Base-by-base conservation (phyloP, 139 green algal genomes). In the Picochlorum sp. region DNA sequence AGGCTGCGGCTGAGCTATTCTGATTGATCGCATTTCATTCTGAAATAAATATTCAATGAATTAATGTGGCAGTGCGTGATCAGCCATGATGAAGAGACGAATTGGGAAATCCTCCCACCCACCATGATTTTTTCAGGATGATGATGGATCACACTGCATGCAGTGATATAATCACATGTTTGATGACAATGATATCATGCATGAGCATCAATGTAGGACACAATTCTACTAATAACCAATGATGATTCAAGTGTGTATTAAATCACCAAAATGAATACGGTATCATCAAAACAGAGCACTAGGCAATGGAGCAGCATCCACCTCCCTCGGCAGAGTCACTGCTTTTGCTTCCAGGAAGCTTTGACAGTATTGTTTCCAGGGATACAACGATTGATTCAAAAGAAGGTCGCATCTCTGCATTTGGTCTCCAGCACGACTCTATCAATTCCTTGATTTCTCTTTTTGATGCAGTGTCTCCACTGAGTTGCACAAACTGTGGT, bases 381-480 rank as follows among this genome's bases (percentile, higher is more conserved):
- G 15, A 24, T 38, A 28, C 51, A 20, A 58, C 34, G 14, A 66
- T 55, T 13, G 52, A 23, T 45, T 66, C 61, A 66, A 66, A 66
- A 41, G 61, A 44, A 14, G 61, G 61, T 24, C 61, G 16, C 34
- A 49, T n/a, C 34, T 66, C 61, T 23, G 32, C 37, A 44, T 66
- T 55, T 0, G 61, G 61, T 15, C 67, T 52, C 78, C 78, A 84
- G 49, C 74, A 84, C 2, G 20, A 45, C 32, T 77, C 63, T 44
- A 84, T 79, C 58, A 84, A 52, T 15, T 47, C 51, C 47, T 70
- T 64, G 21, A 84, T n/a, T 45, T 69, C 66, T 67, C 21, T 38
- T 24, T 66, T 66, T 28, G 20, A 30, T 6, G 47, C 16, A 54
- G n/a, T 9, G 23, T 44, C 24, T 21, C 51, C 45, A 24, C 50